Percentiles rank a stretch among this genome's conserved stretches.
Conservation (phyloP, 208 protist genomes). For the Trichomonas gallinae region DNA sequence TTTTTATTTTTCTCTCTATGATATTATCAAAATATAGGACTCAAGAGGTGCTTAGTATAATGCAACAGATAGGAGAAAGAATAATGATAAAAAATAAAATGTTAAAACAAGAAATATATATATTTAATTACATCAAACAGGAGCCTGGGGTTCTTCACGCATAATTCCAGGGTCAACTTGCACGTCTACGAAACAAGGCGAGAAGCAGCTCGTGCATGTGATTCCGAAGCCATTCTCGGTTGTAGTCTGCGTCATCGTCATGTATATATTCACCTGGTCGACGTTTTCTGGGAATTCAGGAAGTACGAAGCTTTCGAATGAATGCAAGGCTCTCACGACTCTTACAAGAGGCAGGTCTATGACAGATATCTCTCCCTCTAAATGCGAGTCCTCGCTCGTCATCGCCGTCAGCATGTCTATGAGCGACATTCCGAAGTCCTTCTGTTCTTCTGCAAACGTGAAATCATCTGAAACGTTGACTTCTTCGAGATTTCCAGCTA, state of each 20-base stretch:
- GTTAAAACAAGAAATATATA: too few relatives aligned
- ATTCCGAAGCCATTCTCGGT: not conserved
- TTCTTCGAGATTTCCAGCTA: not conserved
- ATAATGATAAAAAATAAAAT: too few relatives aligned
- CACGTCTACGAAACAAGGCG: not conserved
- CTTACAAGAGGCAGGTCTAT: not conserved
- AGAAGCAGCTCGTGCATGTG: not conserved
- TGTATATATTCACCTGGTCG: not conserved
- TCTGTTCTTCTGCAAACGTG: not conserved
- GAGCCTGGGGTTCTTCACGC: not conserved
- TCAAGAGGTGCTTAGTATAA: too few relatives aligned
- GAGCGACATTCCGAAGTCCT: not conserved
- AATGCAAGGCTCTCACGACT: not conserved
- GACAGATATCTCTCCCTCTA: not conserved
- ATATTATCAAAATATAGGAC: too few relatives aligned
- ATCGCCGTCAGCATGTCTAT: not conserved
- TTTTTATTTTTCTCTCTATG: too few relatives aligned
- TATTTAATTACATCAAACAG: not conserved
- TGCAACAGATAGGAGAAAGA: too few relatives aligned
- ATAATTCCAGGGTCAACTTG: not conserved
- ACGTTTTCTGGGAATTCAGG: not conserved
- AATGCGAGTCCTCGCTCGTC: not conserved
- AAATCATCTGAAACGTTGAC: not conserved
- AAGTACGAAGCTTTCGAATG: not conserved
- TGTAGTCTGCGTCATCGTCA: not conserved